Percentiles rank a stretch among this genome's conserved stretches.
phyloP scores from a whole-genome alignment of 768 basidiomycete genomes.

The Suillus plorans region DNA sequence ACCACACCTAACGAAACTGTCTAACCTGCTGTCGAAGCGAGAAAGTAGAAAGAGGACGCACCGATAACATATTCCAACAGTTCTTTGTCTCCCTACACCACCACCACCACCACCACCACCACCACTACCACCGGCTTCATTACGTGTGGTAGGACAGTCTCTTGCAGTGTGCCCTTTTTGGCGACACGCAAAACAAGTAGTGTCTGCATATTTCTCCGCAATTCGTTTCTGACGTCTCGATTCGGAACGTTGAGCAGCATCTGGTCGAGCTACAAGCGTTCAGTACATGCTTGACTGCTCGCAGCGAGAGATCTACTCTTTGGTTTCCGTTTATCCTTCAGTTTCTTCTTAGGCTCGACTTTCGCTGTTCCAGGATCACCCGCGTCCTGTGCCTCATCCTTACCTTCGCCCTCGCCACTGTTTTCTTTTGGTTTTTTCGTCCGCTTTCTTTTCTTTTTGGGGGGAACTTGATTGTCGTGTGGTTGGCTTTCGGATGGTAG shows the following conservation, averaged over 20 bases:
- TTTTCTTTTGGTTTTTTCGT: slow-evolving; percentile 41
- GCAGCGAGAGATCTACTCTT: slow-evolving; percentile 19
- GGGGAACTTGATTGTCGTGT: slow-evolving; percentile 22
- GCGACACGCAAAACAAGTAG: slow-evolving; percentile 86
- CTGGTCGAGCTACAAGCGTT: slow-evolving; percentile 17
- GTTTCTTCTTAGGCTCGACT: slow-evolving; percentile 16
- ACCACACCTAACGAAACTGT: slow-evolving; percentile 60
- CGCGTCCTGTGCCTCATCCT: slow-evolving; percentile 10
- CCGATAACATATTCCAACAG: slow-evolving; percentile 73
- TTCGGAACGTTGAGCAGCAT: slow-evolving; percentile 45
- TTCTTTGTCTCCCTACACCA: slow-evolving; percentile 23
- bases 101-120: slow-evolving; percentile 20
- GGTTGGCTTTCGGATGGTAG: slow-evolving; percentile 9
- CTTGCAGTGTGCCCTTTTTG: slow-evolving; percentile 79
- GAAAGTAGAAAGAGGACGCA: slow-evolving; percentile 27
- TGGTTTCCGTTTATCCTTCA: slow-evolving; percentile 26
- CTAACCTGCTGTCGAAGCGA: not conserved
- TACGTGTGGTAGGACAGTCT: slow-evolving; percentile 63
- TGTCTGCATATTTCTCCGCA: slow-evolving; percentile 52
- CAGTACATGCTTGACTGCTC: not conserved
- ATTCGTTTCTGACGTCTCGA: slow-evolving; percentile 64
- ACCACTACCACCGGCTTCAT: not conserved
- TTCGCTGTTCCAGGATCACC: slow-evolving; percentile 22
- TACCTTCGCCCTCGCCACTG: slow-evolving; percentile 16
- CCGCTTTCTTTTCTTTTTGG: slow-evolving; percentile 63